Conservation (phyloP, 1,139 yeast species). For the Pneumocystis carinii region DNA sequence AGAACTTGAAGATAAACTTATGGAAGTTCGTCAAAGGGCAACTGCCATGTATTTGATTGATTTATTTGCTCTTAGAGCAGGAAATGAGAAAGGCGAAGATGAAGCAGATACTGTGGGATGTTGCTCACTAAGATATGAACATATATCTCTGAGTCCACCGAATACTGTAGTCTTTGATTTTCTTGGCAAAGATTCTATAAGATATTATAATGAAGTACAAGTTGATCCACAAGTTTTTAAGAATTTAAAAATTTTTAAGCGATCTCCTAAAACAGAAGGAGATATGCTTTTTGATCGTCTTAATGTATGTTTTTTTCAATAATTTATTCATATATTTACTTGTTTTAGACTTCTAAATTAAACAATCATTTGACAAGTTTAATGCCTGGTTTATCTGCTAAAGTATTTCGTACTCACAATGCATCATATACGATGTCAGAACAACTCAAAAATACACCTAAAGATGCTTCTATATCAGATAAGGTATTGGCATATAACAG, state of each 20-base stretch:
- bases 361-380: conserved; percentile 78
- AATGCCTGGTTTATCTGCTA: conserved; percentile 89
- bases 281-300: conserved; percentile 85
- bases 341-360: conserved; percentile 43
- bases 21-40: conserved; percentile 84
- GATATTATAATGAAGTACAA: conserved; percentile 83
- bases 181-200: conserved; percentile 87
- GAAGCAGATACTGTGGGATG: conserved; percentile 98
- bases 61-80: conserved; percentile 92
- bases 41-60: conserved; percentile 89
- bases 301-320: conserved; percentile 24
- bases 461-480: conserved; percentile 76
- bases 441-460: conserved; percentile 65
- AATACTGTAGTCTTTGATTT: conserved; percentile 81
- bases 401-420: conserved; percentile 92
- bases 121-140: conserved; percentile 83
- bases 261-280: conserved; percentile 76
- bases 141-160: conserved; percentile 74
- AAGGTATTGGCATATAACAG: conserved; percentile 81
- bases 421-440: conserved; percentile 96
- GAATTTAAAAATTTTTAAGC: conserved; percentile 72
- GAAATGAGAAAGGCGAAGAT: conserved; percentile 94
- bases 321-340: background rate
- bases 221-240: conserved; percentile 83
- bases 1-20: conserved; percentile 56